A percentile compares a stretch with the other conserved stretches of the same genome.
Evolutionary conservation across 139 green algal genomes (phyloP).

Genomic region (Volvox africanus): DNA sequence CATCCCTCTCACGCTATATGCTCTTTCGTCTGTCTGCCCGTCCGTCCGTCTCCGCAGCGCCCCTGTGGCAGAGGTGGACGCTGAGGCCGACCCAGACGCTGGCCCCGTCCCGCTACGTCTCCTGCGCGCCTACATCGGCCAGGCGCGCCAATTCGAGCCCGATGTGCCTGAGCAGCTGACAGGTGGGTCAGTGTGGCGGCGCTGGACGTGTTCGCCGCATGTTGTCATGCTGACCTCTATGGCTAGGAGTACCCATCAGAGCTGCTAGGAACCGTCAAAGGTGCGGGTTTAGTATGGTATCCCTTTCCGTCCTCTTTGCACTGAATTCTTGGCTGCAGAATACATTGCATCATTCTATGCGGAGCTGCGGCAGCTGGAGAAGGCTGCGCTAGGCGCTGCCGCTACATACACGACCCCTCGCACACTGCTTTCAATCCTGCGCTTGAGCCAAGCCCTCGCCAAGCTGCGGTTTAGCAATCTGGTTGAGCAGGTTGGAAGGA

Average conservation of each 20-base stretch:
- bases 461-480: slow-evolving; percentile 81
- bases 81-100: slow-evolving; percentile 43
- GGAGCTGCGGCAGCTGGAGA: slow-evolving; percentile 86
- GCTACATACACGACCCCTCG: slow-evolving; percentile 94
- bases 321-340: slow-evolving; percentile 57
- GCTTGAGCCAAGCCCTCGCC: slow-evolving; percentile 90
- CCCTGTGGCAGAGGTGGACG: slow-evolving; percentile 9
- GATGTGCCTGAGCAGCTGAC: slow-evolving; percentile 85
- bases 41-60: neutral
- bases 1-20: neutral
- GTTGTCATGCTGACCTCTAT: too few relatives aligned
- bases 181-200: slow-evolving; percentile 37
- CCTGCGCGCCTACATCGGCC: slow-evolving; percentile 90
- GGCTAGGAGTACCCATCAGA: too few relatives aligned
- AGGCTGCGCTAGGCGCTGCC: slow-evolving; percentile 55
- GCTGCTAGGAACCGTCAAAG: too few relatives aligned
- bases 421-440: slow-evolving; percentile 96
- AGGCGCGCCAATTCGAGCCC: slow-evolving; percentile 83
- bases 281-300: too few relatives aligned
- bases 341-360: slow-evolving; percentile 92
- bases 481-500: slow-evolving; percentile 62
- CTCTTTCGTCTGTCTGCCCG: too few relatives aligned
- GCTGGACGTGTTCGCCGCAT: too few relatives aligned
- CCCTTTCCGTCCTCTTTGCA: too few relatives aligned
- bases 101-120: slow-evolving; percentile 67